Evolutionary conservation across 2,329 filamentous ascomycete species (phyloP), one percentile per base, ranked within the genome.

Genomic region (Penicillium rolfsii): DNA sequence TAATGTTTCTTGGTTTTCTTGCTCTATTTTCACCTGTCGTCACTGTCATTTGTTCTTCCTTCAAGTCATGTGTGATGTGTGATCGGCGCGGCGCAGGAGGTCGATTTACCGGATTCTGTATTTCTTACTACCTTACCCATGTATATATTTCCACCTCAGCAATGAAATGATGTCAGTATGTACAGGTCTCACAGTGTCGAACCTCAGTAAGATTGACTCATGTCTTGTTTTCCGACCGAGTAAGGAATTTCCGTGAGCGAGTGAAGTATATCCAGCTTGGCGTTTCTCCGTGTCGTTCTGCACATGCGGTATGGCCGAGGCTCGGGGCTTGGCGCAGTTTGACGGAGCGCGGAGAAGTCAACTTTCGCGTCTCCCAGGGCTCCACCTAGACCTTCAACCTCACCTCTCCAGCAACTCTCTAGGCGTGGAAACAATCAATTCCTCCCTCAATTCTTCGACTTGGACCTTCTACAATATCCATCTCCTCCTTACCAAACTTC

Each of bases 291-390:
- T n/a, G 28, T 50, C n/a, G 12, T 30, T 26, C 8, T 49, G 41
- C 16, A 48, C 33, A 33, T 57, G 36, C 5, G 36, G 24, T 22
- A 52, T 38, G 64, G 64, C 66, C 66, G 66, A 68, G 65, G 66
- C 57, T 45, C 58, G 30, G 64, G 61, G 35, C 63, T 68, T 68
- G 66, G 66, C 66, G 52, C 43, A 30, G 57, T 64, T 65, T 57
- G 45, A 50, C n/a, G 41, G 52, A 60, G 26, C 43, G 14, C 57
- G 46, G 8, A 24, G 11, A 48, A 5, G 14, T 48, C 14, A 30
- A 22, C 45, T n/a, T 48, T 48, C 45, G 16, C 45, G 3, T 48
- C 16, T 22, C 45, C 14, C 43, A 22, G 19, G 19, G 19, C 19
- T 26, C 22, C 41, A 24, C 19, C 41, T 28, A 6, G 2, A 28